Base-by-base conservation (phyloP, 1,284 basidiomycete species). In the Kwoniella shivajii region DNA sequence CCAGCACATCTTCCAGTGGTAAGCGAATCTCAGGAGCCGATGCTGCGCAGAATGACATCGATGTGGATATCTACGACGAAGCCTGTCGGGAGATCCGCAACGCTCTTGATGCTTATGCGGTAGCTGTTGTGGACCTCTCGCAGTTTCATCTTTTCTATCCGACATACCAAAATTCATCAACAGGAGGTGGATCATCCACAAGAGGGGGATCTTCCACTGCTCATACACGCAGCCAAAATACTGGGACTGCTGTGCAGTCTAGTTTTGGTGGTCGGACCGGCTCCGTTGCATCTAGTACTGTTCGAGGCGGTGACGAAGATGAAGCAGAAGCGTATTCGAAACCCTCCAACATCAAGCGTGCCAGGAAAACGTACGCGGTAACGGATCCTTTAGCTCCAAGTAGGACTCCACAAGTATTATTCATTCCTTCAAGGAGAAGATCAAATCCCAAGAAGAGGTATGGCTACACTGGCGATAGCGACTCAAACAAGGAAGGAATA, bases 81-180 rank as follows among this genome's bases (percentile, higher is more conserved):
- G 72, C 72, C 1, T 74, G 72, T 56, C 47, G 59, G 6, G 71
- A 73, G 45, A 71, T 75, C 13, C 57, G 73, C 2, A 24, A 57
- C 4, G 71, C 72, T 2, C 57, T 75, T 0, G 64, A 69, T 37
- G 71, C 73, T 0, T 66, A 69, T 47, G 72, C 73, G 6, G 71
- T 72, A 2, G 65, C 70, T 14, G 66, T 73, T 13, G 66, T 75
- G 26, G 73, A 75, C 47, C 55, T 73, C 0, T 65, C 67, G 6
- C 70, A 72, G 38, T 75, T 72, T 44, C 73, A 75, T 45, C 56
- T 75, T 6, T 75, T 75, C 44, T 75, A 69, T 41, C 73, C 73
- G 1, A 61, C 68, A 3, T 75, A 66, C 39, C 69, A 68, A 22
- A 63, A 57, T 37, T 64, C 64, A 4, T 65, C 66, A 0, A 57